Conservation (phyloP, 208 protist species). For the Trypanosoma mega region DNA sequence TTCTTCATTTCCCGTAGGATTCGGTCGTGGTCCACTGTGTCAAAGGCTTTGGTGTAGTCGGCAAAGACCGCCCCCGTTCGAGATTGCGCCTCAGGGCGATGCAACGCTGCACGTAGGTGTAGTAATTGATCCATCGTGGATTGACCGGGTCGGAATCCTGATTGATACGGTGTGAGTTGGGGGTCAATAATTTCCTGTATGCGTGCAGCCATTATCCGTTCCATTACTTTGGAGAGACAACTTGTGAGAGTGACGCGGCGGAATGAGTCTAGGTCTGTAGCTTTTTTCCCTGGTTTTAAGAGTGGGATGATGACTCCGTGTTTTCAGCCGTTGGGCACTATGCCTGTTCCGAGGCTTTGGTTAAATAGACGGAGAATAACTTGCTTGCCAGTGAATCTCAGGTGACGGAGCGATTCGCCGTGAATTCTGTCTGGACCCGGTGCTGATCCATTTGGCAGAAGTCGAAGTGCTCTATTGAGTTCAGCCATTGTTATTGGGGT, state of each 20-base stretch:
- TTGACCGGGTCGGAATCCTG: constrained; percentile 18
- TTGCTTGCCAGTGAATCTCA: not conserved
- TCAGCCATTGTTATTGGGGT: not conserved
- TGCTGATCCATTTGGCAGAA: not conserved
- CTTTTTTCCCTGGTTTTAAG: constrained; percentile 21
- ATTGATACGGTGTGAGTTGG: constrained; percentile 12
- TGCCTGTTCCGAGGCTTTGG: constrained; percentile 1
- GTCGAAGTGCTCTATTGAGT: not conserved
- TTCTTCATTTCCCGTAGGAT: not conserved
- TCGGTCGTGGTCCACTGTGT: constrained; percentile 10
- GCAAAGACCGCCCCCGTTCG: constrained; percentile 3
- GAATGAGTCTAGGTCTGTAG: constrained; percentile 6
- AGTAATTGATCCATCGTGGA: constrained; percentile 24
- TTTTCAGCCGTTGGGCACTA: constrained; percentile 18
- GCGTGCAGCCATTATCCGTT: constrained; percentile 19
- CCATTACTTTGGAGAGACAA: constrained; percentile 23
- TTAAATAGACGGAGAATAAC: constrained; percentile 20
- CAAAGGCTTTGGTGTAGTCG: constrained; percentile 15
- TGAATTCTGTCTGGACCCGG: not conserved
- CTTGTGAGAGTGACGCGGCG: constrained; percentile 19
- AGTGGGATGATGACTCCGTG: constrained; percentile 17
- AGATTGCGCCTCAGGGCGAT: not conserved
- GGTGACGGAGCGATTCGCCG: not conserved
- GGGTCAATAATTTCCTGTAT: constrained; percentile 16
- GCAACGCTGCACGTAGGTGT: not conserved